These are phyloP conservation scores for Colletotrichum magnum DNA, from an alignment of 2,329 filamentous ascomycete genomes.

Conservation along the genomic window DNA sequence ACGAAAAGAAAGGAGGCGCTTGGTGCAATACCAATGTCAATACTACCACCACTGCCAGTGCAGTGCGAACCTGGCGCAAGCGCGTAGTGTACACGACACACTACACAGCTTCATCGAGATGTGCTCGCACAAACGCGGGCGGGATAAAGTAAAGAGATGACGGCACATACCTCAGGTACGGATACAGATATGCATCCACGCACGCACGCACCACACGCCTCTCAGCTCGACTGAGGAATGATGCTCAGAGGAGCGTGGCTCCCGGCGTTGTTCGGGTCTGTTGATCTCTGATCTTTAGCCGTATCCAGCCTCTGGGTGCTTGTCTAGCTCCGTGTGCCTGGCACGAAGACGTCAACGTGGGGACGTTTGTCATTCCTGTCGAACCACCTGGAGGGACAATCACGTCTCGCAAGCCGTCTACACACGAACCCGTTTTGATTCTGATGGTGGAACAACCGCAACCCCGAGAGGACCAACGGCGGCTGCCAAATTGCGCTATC, in stretches of 20 bases:
- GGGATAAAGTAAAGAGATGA: constrained; percentile 27
- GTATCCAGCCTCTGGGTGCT: constrained; percentile 7
- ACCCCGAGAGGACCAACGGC: constrained; percentile 6
- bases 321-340: constrained; percentile 22
- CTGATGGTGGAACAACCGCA: constrained; percentile 10
- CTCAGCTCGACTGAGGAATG: constrained; percentile 24
- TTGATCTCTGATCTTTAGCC: constrained; percentile 33
- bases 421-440: constrained; percentile 19
- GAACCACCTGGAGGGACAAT: constrained; percentile 13
- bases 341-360: constrained; percentile 31
- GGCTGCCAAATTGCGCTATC: too few species aligned
- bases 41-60: too few species aligned
- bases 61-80: background rate
- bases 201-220: background rate
- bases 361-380: constrained; percentile 33
- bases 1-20: constrained; percentile 10
- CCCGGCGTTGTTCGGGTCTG: constrained; percentile 13
- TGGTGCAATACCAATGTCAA: background rate
- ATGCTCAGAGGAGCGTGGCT: background rate
- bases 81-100: background rate
- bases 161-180: constrained; percentile 24
- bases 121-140: constrained; percentile 9
- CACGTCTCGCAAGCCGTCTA: constrained; percentile 3
- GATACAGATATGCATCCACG: background rate
- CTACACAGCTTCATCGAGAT: constrained; percentile 17